These are phyloP conservation scores for Chaetomidium leptoderma DNA, from an alignment of 495 filamentous ascomycete species.

Conservation along the genomic window DNA sequence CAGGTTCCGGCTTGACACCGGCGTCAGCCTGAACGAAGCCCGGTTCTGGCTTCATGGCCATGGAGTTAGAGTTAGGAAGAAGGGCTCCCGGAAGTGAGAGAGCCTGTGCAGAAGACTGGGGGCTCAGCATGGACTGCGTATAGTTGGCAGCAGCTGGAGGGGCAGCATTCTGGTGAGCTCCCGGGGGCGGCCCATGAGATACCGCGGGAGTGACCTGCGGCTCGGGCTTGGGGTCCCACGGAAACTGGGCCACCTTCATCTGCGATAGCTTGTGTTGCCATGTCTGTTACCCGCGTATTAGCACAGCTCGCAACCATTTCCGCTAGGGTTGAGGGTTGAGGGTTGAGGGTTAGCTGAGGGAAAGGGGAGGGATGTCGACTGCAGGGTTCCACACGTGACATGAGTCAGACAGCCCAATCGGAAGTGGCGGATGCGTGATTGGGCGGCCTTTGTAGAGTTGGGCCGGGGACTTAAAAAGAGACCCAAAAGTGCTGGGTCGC, in stretches of 20 bases:
- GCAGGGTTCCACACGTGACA: conserved; percentile 30
- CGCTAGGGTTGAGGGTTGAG: background rate
- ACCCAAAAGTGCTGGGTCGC: conserved; percentile 54
- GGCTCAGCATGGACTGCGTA: conserved; percentile 36
- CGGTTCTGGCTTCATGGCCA: conserved; percentile 72
- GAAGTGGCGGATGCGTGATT: conserved; percentile 23
- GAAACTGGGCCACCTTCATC: conserved; percentile 78
- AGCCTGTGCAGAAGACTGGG: conserved; percentile 32
- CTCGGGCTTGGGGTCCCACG: conserved; percentile 81
- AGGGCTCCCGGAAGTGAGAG: conserved; percentile 41
- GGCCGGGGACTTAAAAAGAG: conserved; percentile 39
- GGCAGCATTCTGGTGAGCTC: conserved; percentile 30
- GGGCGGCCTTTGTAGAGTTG: conserved; percentile 18
- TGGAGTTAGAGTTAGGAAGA: conserved; percentile 36
- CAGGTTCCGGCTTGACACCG: conserved; percentile 38
- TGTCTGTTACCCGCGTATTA: conserved; percentile 51
- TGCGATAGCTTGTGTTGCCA: conserved; percentile 89
- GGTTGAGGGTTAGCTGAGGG: conserved; percentile 3
- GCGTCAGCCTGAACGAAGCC: conserved; percentile 49
- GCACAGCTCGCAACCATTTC: background rate
- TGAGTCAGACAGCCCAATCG: conserved; percentile 23
- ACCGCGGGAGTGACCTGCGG: conserved; percentile 41
- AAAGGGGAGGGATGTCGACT: background rate
- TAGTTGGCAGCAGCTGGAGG: conserved; percentile 33
- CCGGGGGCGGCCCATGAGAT: conserved; percentile 33